Evolutionary conservation across 108 stramenopile genomes (phyloP), one percentile per base, ranked within the genome.

Genomic region (Skeletonema costatum): DNA sequence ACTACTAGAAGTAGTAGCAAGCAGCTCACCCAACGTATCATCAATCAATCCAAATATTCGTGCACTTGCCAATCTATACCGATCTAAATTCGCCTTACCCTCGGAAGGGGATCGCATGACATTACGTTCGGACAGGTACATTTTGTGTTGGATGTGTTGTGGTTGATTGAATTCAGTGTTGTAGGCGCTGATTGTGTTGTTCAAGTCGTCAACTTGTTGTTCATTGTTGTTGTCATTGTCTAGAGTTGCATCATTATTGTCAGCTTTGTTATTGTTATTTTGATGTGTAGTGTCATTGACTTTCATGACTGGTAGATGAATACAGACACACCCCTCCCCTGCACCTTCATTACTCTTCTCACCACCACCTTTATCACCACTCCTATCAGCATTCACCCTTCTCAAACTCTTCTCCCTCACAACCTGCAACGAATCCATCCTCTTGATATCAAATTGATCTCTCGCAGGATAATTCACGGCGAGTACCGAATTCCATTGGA

Each of bases 61-160:
- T 60, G 80, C 69, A 58, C 90, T 91, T 12, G 94, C 94, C 46
- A 93, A 35, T 10, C 94, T 86, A 75, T 94, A 94, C 42, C 94
- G 82, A 80, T 96, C 91, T 66, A 96, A 86, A 70, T 84, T 89
- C 1, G 94, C 94, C 79, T 96, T 96, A 30, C 94, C 94, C 79
- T 92, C 87, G 13, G 50, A 38, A 17, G 87, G 80, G 31, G 70
- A 83, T 62, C 89, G 75, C 68, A 87, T 90, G n/a, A 61, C 59
- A 69, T 90, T 90, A 44, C 76, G 79, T 59, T 96, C 92, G 21
- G 30, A 30, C 30, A 64, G 31, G 35, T 77, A 86, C 66, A 80
- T 78, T 46, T 81, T 60, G 10, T 73, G 64, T 67, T 86, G 83
- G 62, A 85, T 71, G 60, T 85, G 79, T n/a, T 36, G 29, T 1